Evolutionary conservation across 176 grass and related monocot genomes (phyloP), one percentile per base, ranked within the genome.

Genomic region (Luzula sylvatica): DNA sequence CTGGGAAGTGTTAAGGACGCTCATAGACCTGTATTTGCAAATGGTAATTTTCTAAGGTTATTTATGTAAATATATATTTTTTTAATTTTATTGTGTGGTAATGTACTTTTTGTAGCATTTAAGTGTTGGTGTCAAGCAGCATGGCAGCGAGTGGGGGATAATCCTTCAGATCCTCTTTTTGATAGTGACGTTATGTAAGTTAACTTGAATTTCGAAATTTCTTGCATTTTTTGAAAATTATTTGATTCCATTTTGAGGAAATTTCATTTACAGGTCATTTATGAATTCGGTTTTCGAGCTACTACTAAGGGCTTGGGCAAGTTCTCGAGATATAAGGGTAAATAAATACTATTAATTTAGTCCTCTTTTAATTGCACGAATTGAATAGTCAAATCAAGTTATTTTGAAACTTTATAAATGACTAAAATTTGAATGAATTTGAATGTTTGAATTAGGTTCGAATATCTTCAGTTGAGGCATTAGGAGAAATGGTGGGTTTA

Each of bases 231-330:
- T 35, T n/a, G n/a, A 35, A 7, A 35, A 35, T 35, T 35, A 35
- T 9, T 35, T 35, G n/a, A n/a, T n/a, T n/a, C n/a, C n/a, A 35
- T 35, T 35, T 35, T 35, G 9, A 35, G 41, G 29, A 66, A 44
- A 52, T 74, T 71, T 49, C 9, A 49, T 28, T 62, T 43, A 12
- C 66, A 95, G 88, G 88, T 95, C 88, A 13, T 95, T 95, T 56
- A 95, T 95, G 79, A 95, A 95, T 83, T 95, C 88, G 38, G 83
- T 88, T 61, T 95, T 95, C 78, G 88, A 95, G 40, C 68, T 95
- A 63, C 66, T 95, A 59, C 64, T 84, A 47, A 95, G 86, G 87
- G 88, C 82, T 40, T 94, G 88, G 88, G 71, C 75, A 15, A 69
- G 69, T 69, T 95, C 88, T 16, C 83, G 83, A 56, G 83, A 95